A percentile compares a stretch with the other conserved stretches of the same genome.
Evolutionary conservation across 345 rosid genomes (phyloP).

Genomic region (Acer saccharum): DNA sequence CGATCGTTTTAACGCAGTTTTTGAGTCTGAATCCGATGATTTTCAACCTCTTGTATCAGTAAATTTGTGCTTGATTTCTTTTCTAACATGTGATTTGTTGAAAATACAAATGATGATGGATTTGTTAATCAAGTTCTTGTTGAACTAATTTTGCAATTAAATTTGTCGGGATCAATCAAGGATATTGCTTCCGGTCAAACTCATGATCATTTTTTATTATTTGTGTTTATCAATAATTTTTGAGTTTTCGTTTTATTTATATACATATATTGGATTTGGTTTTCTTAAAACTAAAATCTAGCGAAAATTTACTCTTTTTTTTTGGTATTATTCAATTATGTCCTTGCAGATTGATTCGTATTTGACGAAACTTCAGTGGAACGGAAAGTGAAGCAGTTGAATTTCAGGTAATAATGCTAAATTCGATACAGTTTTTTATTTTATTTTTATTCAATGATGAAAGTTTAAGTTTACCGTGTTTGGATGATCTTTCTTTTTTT

Average conservation of each 20-base stretch:
- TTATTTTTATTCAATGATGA: not conserved
- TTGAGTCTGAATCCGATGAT: not conserved
- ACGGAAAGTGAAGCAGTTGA: slow-evolving; percentile 23
- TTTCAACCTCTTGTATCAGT: not conserved
- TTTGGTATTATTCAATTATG: not conserved
- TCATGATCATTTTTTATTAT: not conserved
- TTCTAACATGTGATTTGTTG: not conserved
- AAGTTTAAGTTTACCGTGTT: not conserved
- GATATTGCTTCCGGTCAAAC: too few relatives aligned
- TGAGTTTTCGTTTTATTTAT: not conserved
- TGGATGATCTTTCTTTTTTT: not conserved
- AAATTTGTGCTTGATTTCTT: not conserved
- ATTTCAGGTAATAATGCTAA: slow-evolving; percentile 24
- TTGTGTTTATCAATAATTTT: not conserved
- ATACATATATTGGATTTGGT: not conserved
- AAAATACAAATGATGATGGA: not conserved
- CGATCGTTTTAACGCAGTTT: not conserved
- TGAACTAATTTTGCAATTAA: not conserved
- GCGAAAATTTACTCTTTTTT: not conserved
- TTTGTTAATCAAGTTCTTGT: not conserved
- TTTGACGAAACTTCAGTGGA: slow-evolving; percentile 26
- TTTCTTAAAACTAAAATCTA: not conserved
- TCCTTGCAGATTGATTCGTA: slow-evolving; percentile 17
- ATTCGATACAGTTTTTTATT: not conserved
- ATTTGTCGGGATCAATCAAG: too few relatives aligned